Evolutionary conservation across 2,329 filamentous ascomycete genomes (phyloP).

Genomic region (Botrytis elliptica): DNA sequence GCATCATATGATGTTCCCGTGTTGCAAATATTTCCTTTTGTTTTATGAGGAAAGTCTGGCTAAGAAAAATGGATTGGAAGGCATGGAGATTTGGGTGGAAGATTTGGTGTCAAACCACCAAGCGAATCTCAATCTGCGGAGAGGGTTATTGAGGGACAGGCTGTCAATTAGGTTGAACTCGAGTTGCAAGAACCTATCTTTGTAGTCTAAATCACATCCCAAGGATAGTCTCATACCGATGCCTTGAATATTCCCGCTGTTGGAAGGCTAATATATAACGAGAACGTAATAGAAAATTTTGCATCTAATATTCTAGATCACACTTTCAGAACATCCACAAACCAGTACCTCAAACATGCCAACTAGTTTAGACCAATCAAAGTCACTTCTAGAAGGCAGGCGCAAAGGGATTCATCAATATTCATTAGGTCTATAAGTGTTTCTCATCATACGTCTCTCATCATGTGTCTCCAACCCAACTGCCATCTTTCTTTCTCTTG

Average conservation of each 20-base stretch:
- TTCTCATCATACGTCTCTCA: slow-evolving; percentile 15
- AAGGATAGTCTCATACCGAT: not conserved
- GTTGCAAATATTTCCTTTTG: not conserved
- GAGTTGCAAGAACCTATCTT: not conserved
- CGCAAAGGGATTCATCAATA: not conserved
- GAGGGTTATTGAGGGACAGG: no score
- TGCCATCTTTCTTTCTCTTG: slow-evolving; percentile 27
- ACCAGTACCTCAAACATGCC: not conserved
- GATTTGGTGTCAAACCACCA: no score
- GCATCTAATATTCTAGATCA: not conserved
- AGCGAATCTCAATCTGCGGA: no score
- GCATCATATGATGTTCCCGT: not conserved
- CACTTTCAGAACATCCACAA: not conserved
- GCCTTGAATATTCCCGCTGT: not conserved
- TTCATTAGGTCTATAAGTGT: not conserved
- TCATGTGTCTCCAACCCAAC: slow-evolving; percentile 26
- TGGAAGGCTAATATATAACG: no score
- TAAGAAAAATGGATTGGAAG: no score
- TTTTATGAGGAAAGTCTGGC: no score
- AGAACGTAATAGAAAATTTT: not conserved
- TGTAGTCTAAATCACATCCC: not conserved
- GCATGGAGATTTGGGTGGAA: no score
- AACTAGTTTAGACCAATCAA: not conserved
- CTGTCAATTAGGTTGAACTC: no score
- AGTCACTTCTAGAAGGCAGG: not conserved